Base-by-base conservation (phyloP, 1,284 basidiomycete species). In the Austroboletus novae-zelandiae region DNA sequence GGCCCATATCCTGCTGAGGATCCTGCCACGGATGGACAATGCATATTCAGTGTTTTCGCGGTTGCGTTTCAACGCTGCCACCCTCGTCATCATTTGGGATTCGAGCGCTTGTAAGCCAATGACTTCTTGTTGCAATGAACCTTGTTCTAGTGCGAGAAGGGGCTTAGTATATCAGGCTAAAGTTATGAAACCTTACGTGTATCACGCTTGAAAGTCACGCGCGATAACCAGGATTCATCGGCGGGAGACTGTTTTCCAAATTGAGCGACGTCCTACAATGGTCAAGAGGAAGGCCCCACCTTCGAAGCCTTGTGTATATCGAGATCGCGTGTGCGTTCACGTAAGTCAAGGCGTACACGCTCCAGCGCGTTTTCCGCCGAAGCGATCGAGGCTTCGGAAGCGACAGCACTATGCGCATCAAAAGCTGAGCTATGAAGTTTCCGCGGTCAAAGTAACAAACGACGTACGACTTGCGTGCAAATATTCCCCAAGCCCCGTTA, bases 91-190 rank as follows among this genome's bases (percentile, higher is more conserved):
- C 85, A 90, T 90, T 59, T 90, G 78, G 40, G 79, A 75, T 62
- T 88, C 83, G 0, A 91, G 74, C 0, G 84, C 78, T 56, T 81
- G 71, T 9, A 91, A 72, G 1, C 86, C 88, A 18, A 72, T 70
- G 14, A 89, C 62, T 63, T 90, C 88, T 57, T 81, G 75, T 25
- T 65, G 58, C 43, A 69, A 65, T 54, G 57, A 59, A 54, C 48
- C 56, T 17, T 55, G 59, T 35, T 62, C 60, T 68, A 25, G 17
- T 42, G 49, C 31, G 11, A 57, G 57, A 32, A 40, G 40, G 42
- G 27, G 45, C 11, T 48, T 17, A 39, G 37, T 46, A 39, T 17
- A 27, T 52, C 35, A 50, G 44, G 47, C 32, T 35, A 46, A 37
- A 23, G 32, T 35, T 34, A 41, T 30, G 27, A 47, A 52, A 30